These are phyloP conservation scores for Hyphopichia khmerensis DNA, from an alignment of 1,139 yeast species.

Conservation along the genomic window DNA sequence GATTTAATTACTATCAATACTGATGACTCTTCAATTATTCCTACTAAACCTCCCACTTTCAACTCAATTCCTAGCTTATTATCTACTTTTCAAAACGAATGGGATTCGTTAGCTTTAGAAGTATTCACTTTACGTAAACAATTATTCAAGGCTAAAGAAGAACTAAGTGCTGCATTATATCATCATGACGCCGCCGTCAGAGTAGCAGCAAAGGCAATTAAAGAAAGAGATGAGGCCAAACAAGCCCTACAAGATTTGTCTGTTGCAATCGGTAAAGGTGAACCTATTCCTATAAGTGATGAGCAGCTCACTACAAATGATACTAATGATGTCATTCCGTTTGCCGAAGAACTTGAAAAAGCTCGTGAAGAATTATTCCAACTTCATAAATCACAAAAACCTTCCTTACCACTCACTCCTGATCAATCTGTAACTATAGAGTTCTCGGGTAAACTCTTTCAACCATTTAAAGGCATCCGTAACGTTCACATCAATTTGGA, in stretches of 20 bases:
- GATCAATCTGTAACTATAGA: slow-evolving; percentile 13
- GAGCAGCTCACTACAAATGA: slow-evolving; percentile 2
- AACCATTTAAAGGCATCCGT: slow-evolving; percentile 16
- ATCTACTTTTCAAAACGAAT: slow-evolving; percentile 77
- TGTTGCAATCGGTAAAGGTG: slow-evolving; percentile 24
- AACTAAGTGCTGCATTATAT: slow-evolving; percentile 73
- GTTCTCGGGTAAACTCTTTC: slow-evolving; percentile 6
- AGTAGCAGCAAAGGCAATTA: slow-evolving; percentile 73
- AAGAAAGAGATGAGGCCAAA: slow-evolving; percentile 73
- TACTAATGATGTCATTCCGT: slow-evolving; percentile 12
- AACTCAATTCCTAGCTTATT: slow-evolving; percentile 79
- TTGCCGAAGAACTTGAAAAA: slow-evolving; percentile 21
- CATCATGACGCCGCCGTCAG: slow-evolving; percentile 88
- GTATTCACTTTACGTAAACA: slow-evolving; percentile 75
- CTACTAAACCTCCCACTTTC: slow-evolving; percentile 51
- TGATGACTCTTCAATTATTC: slow-evolving; percentile 20
- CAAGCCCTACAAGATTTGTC: slow-evolving; percentile 54
- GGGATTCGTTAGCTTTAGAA: slow-evolving; percentile 87
- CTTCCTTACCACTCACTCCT: slow-evolving; percentile 25
- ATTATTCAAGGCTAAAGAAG: slow-evolving; percentile 63
- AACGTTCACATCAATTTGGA: slow-evolving; percentile 11
- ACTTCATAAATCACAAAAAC: slow-evolving; percentile 43
- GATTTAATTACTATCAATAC: slow-evolving; percentile 56
- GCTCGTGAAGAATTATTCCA: slow-evolving; percentile 41
- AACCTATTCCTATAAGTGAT: slow-evolving; percentile 3